Evolutionary conservation across 352 stramenopile genomes (phyloP).

Genomic region (Globisporangium nunn): DNA sequence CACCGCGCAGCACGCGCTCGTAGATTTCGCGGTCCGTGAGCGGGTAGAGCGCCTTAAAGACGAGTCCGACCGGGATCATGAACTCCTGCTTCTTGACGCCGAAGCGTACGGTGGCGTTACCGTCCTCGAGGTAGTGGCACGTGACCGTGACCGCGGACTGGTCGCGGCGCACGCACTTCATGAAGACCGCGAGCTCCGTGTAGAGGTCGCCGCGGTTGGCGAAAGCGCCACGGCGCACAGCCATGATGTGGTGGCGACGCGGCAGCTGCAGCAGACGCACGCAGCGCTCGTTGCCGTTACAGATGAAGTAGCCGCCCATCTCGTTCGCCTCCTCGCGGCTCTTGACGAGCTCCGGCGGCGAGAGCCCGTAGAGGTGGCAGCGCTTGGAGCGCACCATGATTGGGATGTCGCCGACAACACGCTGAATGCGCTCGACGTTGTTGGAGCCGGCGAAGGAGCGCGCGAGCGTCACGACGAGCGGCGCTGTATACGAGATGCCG

Average conservation of each 20-base stretch:
- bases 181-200: constrained; percentile 95
- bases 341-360: constrained; percentile 84
- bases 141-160: constrained; percentile 96
- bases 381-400: constrained; percentile 97
- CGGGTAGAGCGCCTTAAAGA: constrained; percentile 95
- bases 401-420: constrained; percentile 92
- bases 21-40: constrained; percentile 96
- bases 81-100: constrained; percentile 98
- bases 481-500: constrained; percentile 94
- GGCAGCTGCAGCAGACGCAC: constrained; percentile 96
- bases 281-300: constrained; percentile 98
- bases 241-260: constrained; percentile 85
- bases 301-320: constrained; percentile 99
- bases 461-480: constrained; percentile 91
- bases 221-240: constrained; percentile 96
- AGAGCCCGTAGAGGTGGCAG: constrained; percentile 91
- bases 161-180: constrained; percentile 95
- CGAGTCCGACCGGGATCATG: constrained; percentile 94
- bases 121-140: constrained; percentile 97
- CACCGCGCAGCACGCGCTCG: constrained; percentile 91
- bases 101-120: constrained; percentile 95
- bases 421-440: constrained; percentile 79
- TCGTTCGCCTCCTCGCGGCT: constrained; percentile 93
- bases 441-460: constrained; percentile 71
- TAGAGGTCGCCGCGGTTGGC: constrained; percentile 95